A percentile compares a stretch with the other conserved stretches of the same genome.
phyloP scores from a whole-genome alignment of 1,284 basidiomycete species.

The Ceratobasidium sp. region DNA sequence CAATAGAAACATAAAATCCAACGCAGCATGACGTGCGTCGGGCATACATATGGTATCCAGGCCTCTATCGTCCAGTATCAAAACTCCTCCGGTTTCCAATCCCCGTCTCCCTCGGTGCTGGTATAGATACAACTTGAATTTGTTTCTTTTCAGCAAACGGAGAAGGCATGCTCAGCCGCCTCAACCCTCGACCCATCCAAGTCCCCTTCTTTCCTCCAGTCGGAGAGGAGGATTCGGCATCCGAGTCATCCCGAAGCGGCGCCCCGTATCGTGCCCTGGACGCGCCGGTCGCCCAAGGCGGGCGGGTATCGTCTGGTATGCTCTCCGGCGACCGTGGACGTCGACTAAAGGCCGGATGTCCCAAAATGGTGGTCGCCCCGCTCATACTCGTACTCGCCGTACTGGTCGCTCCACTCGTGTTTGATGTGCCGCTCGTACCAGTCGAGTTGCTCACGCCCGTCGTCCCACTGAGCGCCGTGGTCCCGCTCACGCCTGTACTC shows the following conservation, averaged over 20 bases:
- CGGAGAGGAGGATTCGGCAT: conserved; percentile 51
- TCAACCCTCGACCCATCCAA: conserved; percentile 59
- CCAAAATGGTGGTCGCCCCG: conserved; percentile 10
- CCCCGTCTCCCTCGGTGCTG: conserved; percentile 10
- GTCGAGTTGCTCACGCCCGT: conserved; percentile 12
- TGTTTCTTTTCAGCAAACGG: conserved; percentile 31
- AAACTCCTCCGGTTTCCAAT: conserved; percentile 30
- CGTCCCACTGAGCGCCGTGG: conserved; percentile 35
- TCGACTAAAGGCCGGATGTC: conserved; percentile 22
- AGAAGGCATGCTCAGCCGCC: conserved; percentile 74
- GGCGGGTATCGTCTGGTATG: conserved; percentile 23
- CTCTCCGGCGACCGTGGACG: conserved; percentile 30
- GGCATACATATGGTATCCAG: too few species aligned
- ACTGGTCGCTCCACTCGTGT: conserved; percentile 42
- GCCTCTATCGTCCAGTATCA: conserved; percentile 13
- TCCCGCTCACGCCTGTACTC: conserved; percentile 34
- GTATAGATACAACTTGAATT: conserved; percentile 34
- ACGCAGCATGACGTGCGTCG: too few species aligned
- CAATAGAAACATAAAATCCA: too few species aligned
- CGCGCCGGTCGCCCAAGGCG: conserved; percentile 46
- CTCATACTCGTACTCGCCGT: conserved; percentile 17
- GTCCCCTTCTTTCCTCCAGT: conserved; percentile 60
- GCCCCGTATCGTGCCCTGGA: conserved; percentile 46
- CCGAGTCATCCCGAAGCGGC: conserved; percentile 42
- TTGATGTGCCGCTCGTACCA: conserved; percentile 25